A percentile compares a stretch with the other conserved stretches of the same genome.
Evolutionary conservation across 2,329 filamentous ascomycete species (phyloP).

Genomic region (Penicillium paneum): DNA sequence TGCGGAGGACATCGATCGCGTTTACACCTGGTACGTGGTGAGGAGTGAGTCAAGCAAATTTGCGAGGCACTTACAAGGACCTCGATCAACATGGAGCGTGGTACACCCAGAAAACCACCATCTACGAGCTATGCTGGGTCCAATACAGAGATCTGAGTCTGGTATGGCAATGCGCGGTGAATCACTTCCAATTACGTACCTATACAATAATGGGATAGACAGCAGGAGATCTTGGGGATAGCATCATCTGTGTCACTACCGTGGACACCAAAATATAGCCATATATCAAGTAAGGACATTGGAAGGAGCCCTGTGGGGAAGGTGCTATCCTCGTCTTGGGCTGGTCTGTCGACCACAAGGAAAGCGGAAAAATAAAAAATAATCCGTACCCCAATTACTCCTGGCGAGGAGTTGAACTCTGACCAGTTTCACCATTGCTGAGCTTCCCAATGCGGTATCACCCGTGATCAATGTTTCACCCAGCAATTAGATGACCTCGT

Average conservation of each 20-base stretch:
- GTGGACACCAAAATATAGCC: background rate
- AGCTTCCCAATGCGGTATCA: slow-evolving; percentile 1
- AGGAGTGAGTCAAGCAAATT: no score
- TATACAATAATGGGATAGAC: background rate
- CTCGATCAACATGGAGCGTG: no score
- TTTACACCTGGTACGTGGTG: no score
- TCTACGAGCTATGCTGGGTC: no score
- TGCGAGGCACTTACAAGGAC: no score
- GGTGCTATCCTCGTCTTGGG: background rate
- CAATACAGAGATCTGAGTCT: no score
- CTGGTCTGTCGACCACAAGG: background rate
- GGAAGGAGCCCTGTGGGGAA: background rate
- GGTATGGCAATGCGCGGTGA: no score
- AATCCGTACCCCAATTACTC: background rate
- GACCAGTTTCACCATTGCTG: background rate
- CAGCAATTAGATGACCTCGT: background rate
- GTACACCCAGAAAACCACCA: no score
- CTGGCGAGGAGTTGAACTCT: background rate
- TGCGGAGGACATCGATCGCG: no score
- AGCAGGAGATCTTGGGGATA: background rate
- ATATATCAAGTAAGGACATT: background rate
- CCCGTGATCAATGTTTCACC: background rate
- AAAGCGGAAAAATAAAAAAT: background rate
- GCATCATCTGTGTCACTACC: no score
- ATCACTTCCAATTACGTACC: background rate